phyloP scores from a whole-genome alignment of 805 yeast genomes.

The Wickerhamomyces subpelliculosus region DNA sequence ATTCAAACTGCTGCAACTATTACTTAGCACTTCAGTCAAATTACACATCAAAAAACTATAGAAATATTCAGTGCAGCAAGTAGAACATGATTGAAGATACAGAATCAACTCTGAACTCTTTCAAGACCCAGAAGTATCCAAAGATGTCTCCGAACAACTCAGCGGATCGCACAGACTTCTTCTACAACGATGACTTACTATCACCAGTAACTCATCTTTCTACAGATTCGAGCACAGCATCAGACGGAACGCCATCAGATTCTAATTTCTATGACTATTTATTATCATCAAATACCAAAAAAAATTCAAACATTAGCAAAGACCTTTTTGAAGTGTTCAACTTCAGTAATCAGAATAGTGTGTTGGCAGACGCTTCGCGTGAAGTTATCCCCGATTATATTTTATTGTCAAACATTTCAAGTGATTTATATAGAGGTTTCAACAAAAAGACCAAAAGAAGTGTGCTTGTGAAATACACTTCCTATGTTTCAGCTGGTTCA shows the following conservation, averaged over 20 bases:
- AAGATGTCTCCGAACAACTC: background rate
- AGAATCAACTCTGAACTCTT: too few relatives aligned
- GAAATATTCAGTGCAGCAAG: too few relatives aligned
- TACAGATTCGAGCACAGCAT: conserved; percentile 4
- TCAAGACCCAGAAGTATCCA: background rate
- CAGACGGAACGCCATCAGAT: conserved; percentile 4
- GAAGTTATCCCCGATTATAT: conserved; percentile 12
- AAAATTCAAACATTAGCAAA: conserved; percentile 5
- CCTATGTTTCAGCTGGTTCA: conserved; percentile 14
- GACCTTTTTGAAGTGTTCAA: conserved; percentile 8
- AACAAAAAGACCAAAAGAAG: conserved; percentile 8
- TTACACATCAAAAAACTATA: too few relatives aligned
- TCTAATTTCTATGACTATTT: conserved; percentile 13
- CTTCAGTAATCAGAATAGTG: conserved; percentile 4
- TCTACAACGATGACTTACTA: conserved; percentile 6
- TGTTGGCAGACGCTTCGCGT: conserved; percentile 4
- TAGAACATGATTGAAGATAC: too few relatives aligned
- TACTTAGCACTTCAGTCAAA: too few relatives aligned
- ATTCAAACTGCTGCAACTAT: too few relatives aligned
- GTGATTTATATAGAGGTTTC: conserved; percentile 16
- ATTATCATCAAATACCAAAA: conserved; percentile 2
- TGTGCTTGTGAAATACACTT: conserved; percentile 13
- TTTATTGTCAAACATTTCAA: conserved; percentile 13
- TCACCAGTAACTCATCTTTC: conserved; percentile 13
- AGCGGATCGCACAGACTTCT: background rate